phyloP scores from a whole-genome alignment of 208 protist species.

The Wallacemonas sp. region DNA sequence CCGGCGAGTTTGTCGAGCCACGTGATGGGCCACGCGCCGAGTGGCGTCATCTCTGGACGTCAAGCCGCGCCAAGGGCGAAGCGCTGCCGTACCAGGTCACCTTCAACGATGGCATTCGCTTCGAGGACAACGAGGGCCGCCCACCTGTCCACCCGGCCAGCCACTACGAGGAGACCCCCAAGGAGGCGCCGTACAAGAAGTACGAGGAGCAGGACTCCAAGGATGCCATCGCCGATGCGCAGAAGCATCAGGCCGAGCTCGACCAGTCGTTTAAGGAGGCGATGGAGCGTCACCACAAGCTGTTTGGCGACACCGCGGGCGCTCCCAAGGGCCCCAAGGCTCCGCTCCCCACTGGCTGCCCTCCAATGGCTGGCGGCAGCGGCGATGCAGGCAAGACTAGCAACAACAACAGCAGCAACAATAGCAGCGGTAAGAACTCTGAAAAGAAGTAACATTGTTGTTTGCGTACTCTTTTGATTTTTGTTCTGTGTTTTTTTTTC shows the following conservation, averaged over 20 bases:
- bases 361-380: constrained; percentile 25
- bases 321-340: constrained; percentile 37
- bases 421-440: too few species aligned
- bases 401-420: constrained; percentile 12
- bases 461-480: background rate
- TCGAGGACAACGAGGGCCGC: constrained; percentile 84
- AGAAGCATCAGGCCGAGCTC: constrained; percentile 30
- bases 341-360: constrained; percentile 58
- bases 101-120: constrained; percentile 87
- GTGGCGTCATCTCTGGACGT: constrained; percentile 90
- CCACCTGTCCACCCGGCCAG: constrained; percentile 79
- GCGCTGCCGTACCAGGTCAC: constrained; percentile 78
- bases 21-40: constrained; percentile 86
- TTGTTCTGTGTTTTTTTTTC: constrained; percentile 15
- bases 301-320: constrained; percentile 57
- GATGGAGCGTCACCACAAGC: constrained; percentile 62
- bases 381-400: background rate
- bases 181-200: constrained; percentile 74
- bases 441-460: background rate
- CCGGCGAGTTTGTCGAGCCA: constrained; percentile 88
- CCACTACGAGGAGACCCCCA: constrained; percentile 85
- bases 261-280: constrained; percentile 67
- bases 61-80: constrained; percentile 61
- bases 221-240: constrained; percentile 32
- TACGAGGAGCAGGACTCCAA: constrained; percentile 66